These are phyloP conservation scores for Penicillium sp. DNA, from an alignment of 2,329 filamentous ascomycete genomes.

Conservation along the genomic window DNA sequence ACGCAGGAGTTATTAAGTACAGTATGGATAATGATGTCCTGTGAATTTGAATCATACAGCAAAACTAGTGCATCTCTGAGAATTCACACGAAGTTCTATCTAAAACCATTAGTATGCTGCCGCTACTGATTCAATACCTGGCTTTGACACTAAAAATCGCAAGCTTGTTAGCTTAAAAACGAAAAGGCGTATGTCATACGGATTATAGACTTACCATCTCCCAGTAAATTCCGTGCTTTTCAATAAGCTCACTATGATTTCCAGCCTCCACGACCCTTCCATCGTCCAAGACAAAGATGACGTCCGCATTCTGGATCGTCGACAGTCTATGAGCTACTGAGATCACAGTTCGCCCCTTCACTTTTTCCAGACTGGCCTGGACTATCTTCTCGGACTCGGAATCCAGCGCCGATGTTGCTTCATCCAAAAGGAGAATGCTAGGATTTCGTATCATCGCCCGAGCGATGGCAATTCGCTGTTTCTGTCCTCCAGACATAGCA, in stretches of 20 bases:
- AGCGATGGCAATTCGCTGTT: constrained; percentile 55
- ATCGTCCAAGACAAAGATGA: constrained; percentile 74
- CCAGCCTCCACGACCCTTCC: constrained; percentile 56
- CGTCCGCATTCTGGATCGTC: constrained; percentile 72
- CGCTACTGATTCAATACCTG: constrained; percentile 4
- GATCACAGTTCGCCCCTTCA: constrained; percentile 59
- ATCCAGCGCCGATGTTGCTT: constrained; percentile 60
- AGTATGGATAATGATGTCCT: no score
- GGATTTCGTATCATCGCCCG: constrained; percentile 53
- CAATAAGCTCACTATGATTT: constrained; percentile 56
- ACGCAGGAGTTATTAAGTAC: no score
- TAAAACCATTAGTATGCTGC: neutral
- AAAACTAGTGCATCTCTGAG: no score
- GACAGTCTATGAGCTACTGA: constrained; percentile 74
- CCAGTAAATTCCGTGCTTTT: constrained; percentile 47
- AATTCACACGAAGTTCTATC: neutral
- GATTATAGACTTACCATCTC: constrained; percentile 55
- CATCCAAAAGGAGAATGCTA: constrained; percentile 53
- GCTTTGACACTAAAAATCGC: constrained; percentile 1
- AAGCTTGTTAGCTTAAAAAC: neutral
- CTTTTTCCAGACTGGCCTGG: constrained; percentile 65
- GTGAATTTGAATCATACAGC: no score
- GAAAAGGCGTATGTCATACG: constrained; percentile 15
- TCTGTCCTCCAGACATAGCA: constrained; percentile 52
- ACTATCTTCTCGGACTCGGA: constrained; percentile 64